These are phyloP conservation scores for Globisporangium paddicum DNA, from an alignment of 352 stramenopile species.

Conservation along the genomic window DNA sequence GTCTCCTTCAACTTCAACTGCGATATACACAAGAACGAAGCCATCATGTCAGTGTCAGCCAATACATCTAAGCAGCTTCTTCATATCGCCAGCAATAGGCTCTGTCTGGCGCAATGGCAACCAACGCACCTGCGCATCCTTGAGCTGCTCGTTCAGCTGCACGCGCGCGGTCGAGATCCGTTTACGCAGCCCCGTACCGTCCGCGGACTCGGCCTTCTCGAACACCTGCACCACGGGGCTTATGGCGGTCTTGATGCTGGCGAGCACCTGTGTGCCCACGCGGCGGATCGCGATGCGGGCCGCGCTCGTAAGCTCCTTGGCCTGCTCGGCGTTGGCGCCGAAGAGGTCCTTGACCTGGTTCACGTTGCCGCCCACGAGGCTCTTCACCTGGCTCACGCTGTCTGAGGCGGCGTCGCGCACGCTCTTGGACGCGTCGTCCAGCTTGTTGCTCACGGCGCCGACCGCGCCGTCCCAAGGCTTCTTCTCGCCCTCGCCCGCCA, in stretches of 20 bases:
- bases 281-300: constrained; percentile 43
- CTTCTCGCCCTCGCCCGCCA: constrained; percentile 32
- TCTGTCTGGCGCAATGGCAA: not conserved
- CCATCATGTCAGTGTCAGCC: not conserved
- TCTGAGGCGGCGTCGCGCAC: constrained; percentile 30
- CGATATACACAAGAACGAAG: not conserved
- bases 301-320: constrained; percentile 58
- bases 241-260: constrained; percentile 31
- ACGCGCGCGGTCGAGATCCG: constrained; percentile 41
- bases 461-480: constrained; percentile 59
- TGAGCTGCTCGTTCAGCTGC: constrained; percentile 56
- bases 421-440: constrained; percentile 47
- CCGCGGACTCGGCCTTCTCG: constrained; percentile 48
- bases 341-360: constrained; percentile 42
- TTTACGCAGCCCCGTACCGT: constrained; percentile 66
- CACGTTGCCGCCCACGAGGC: constrained; percentile 29
- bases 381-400: constrained; percentile 38
- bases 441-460: constrained; percentile 35
- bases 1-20: constrained; percentile 45
- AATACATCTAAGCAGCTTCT: not conserved
- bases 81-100: not conserved
- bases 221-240: constrained; percentile 59
- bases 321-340: constrained; percentile 36
- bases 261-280: constrained; percentile 31
- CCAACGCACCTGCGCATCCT: constrained; percentile 35